Evolutionary conservation across 2,329 filamentous ascomycete genomes (phyloP).

Genomic region (Trichoderma polysporum): DNA sequence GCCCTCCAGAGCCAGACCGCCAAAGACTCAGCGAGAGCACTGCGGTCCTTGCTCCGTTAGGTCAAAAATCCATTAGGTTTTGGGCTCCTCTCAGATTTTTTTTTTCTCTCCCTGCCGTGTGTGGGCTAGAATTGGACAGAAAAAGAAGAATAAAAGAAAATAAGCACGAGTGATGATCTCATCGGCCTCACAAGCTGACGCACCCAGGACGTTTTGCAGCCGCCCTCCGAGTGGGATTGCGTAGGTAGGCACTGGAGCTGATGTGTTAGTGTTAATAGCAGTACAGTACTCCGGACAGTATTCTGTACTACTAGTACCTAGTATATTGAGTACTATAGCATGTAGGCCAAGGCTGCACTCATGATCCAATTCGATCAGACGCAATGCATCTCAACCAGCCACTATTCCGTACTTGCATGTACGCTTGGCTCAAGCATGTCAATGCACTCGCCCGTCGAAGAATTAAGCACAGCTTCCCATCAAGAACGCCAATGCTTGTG

Average conservation of each 20-base stretch:
- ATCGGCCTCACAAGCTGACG: background rate
- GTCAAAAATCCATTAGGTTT: background rate
- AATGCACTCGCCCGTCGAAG: background rate
- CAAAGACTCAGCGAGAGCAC: conserved; percentile 14
- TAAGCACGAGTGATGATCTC: conserved; percentile 7
- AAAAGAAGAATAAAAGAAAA: background rate
- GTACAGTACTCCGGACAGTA: too few species aligned
- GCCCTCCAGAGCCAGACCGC: conserved; percentile 20
- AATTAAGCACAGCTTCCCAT: conserved; percentile 3
- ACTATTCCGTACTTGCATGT: too few species aligned
- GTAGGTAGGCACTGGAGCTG: background rate
- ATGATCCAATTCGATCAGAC: background rate
- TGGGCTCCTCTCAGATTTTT: conserved; percentile 11
- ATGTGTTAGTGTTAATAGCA: too few species aligned
- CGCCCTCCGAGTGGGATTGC: background rate
- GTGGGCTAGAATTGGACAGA: background rate
- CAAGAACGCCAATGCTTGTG: background rate
- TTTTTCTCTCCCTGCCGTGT: background rate
- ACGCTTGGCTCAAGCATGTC: too few species aligned
- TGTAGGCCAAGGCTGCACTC: background rate
- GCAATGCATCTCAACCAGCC: background rate
- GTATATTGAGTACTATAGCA: too few species aligned
- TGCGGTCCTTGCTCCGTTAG: conserved; percentile 1
- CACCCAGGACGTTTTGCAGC: background rate
- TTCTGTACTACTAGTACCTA: too few species aligned